Evolutionary conservation across 2,329 filamentous ascomycete genomes (phyloP).

Genomic region (Nemania sp.): DNA sequence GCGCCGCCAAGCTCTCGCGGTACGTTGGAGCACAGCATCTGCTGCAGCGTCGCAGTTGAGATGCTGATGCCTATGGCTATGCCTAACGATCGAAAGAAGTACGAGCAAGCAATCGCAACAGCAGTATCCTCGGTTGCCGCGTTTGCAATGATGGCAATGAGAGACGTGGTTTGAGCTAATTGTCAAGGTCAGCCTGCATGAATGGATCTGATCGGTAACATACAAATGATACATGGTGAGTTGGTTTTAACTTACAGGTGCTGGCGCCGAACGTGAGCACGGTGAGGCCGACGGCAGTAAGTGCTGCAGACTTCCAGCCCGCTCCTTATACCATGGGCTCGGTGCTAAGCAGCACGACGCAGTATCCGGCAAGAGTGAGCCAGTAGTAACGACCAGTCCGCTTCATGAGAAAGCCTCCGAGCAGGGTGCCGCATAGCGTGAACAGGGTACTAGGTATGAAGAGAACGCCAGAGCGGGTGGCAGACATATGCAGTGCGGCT

Average conservation of each 20-base stretch:
- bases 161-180: slow-evolving; percentile 67
- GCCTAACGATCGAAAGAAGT: slow-evolving; percentile 79
- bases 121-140: slow-evolving; percentile 68
- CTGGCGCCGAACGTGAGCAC: slow-evolving; percentile 49
- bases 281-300: slow-evolving; percentile 61
- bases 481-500: slow-evolving; percentile 65
- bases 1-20: slow-evolving; percentile 54
- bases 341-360: slow-evolving; percentile 56
- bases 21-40: slow-evolving; percentile 63
- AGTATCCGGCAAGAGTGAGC: slow-evolving; percentile 64
- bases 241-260: slow-evolving; percentile 36
- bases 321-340: slow-evolving; percentile 59
- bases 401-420: slow-evolving; percentile 68
- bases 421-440: slow-evolving; percentile 66
- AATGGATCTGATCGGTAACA: not conserved
- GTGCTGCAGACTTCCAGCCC: slow-evolving; percentile 50
- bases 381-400: slow-evolving; percentile 72
- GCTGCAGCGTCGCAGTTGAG: slow-evolving; percentile 71
- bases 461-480: slow-evolving; percentile 65
- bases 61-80: slow-evolving; percentile 75
- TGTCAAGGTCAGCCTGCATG: slow-evolving; percentile 36
- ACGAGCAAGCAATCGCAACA: slow-evolving; percentile 76
- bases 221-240: not conserved
- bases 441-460: slow-evolving; percentile 68
- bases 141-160: slow-evolving; percentile 74